Conservation (phyloP, 371 early-diverging fungal genomes). For the Rhizopus stolonifer region DNA sequence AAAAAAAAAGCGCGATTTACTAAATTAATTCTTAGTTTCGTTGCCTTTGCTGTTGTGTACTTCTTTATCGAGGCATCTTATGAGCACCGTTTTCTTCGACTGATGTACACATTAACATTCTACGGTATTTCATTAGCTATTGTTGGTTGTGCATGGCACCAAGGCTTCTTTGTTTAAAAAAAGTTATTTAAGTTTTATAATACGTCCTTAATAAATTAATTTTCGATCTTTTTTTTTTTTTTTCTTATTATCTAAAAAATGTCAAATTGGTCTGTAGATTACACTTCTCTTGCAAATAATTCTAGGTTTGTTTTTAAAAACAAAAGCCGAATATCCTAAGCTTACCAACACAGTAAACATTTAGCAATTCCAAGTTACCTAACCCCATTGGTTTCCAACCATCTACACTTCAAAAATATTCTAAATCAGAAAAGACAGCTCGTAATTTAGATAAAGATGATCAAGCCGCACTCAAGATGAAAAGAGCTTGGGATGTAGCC, state of each 20-base stretch:
- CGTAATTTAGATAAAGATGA: not conserved
- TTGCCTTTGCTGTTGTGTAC: slow-evolving; percentile 39
- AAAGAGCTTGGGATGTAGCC: slow-evolving; percentile 98
- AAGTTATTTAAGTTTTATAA: not conserved
- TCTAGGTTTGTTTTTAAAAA: slow-evolving; percentile 14
- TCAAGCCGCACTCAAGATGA: not conserved
- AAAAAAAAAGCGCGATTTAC: too few species aligned
- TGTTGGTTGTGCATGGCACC: slow-evolving; percentile 36
- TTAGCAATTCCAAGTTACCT: slow-evolving; percentile 18
- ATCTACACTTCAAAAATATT: slow-evolving; percentile 24
- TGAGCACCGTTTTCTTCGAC: slow-evolving; percentile 38
- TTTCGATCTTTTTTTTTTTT: not conserved
- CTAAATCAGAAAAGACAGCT: slow-evolving; percentile 13
- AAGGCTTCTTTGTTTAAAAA: slow-evolving; percentile 30
- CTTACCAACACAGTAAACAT: not conserved
- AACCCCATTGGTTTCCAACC: slow-evolving; percentile 42
- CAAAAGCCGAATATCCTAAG: too few species aligned
- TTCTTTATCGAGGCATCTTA: slow-evolving; percentile 34
- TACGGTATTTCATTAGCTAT: slow-evolving; percentile 42
- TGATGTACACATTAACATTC: slow-evolving; percentile 32
- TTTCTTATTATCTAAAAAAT: slow-evolving; percentile 6
- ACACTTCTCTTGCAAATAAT: slow-evolving; percentile 28
- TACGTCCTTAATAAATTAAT: slow-evolving; percentile 3
- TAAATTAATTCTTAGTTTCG: slow-evolving; percentile 13
- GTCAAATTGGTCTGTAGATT: slow-evolving; percentile 41